Evolutionary conservation across 306 rosid species (phyloP).

Genomic region (cucumber (Cucumis sativus)): DNA sequence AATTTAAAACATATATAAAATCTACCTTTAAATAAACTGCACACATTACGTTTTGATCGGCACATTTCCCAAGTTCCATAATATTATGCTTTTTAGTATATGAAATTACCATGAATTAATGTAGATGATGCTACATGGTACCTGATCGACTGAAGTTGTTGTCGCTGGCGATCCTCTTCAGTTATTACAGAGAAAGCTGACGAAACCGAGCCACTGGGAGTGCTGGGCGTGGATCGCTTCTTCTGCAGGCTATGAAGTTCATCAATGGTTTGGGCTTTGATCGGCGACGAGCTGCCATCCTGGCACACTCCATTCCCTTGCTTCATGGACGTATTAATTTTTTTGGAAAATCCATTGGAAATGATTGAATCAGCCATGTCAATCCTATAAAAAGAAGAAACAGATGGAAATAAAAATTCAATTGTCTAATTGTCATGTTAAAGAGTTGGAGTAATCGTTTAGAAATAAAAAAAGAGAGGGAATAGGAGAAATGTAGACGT

Average conservation of each 20-base stretch:
- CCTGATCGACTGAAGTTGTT: conserved; percentile 85
- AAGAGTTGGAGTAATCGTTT: neutral
- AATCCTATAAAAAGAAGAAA: neutral
- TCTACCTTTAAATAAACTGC: neutral
- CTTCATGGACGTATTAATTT: neutral
- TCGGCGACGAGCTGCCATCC: conserved; percentile 55
- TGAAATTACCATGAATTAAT: too few relatives aligned
- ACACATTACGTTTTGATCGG: neutral
- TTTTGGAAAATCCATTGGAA: neutral
- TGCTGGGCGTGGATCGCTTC: conserved; percentile 63
- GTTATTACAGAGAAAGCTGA: conserved; percentile 24
- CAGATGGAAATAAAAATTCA: neutral
- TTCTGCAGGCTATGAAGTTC: conserved; percentile 73
- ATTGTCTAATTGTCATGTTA: neutral
- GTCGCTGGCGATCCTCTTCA: conserved; percentile 57
- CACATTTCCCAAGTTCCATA: too few relatives aligned
- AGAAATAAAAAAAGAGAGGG: too few relatives aligned
- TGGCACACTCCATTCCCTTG: conserved; percentile 37
- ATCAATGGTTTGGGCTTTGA: conserved; percentile 77
- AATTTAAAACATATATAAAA: too few relatives aligned
- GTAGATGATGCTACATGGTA: neutral
- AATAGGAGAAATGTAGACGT: neutral
- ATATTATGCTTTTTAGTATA: too few relatives aligned
- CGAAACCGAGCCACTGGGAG: conserved; percentile 31
- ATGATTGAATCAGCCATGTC: neutral